Evolutionary conservation across 805 yeast species (phyloP).

Genomic region (Candida coquimbonensis): DNA sequence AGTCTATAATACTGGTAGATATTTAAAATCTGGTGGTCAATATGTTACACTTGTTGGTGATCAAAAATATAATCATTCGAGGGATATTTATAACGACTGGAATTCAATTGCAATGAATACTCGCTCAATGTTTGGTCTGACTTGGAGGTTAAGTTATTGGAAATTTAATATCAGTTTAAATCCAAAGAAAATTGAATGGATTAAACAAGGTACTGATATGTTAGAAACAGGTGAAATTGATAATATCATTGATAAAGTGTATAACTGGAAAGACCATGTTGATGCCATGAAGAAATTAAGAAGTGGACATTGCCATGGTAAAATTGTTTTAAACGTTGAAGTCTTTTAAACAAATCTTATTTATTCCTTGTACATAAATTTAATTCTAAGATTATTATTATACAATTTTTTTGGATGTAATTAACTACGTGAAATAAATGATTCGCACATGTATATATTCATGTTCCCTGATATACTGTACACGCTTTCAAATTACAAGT

Average conservation of each 20-base stretch:
- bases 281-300: constrained; percentile 49
- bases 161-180: constrained; percentile 29
- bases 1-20: constrained; percentile 28
- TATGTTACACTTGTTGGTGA: constrained; percentile 65
- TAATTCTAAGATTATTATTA: no score
- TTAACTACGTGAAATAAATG: no score
- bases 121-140: constrained; percentile 23
- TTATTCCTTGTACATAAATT: neutral
- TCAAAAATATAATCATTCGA: constrained; percentile 32
- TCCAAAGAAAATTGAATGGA: constrained; percentile 29
- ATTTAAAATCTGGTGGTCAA: constrained; percentile 42
- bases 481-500: no score
- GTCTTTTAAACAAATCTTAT: constrained; percentile 23
- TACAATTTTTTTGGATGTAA: no score
- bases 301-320: constrained; percentile 56
- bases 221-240: constrained; percentile 39
- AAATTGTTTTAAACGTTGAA: constrained; percentile 48
- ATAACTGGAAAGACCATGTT: constrained; percentile 45
- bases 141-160: constrained; percentile 29
- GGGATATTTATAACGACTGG: constrained; percentile 30
- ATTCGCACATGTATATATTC: no score
- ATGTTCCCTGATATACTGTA: neutral
- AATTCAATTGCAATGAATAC: constrained; percentile 28
- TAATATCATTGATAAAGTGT: constrained; percentile 45
- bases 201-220: constrained; percentile 35